phyloP scores from a whole-genome alignment of 1,284 basidiomycete genomes.

The Sporisorium reilianum region DNA sequence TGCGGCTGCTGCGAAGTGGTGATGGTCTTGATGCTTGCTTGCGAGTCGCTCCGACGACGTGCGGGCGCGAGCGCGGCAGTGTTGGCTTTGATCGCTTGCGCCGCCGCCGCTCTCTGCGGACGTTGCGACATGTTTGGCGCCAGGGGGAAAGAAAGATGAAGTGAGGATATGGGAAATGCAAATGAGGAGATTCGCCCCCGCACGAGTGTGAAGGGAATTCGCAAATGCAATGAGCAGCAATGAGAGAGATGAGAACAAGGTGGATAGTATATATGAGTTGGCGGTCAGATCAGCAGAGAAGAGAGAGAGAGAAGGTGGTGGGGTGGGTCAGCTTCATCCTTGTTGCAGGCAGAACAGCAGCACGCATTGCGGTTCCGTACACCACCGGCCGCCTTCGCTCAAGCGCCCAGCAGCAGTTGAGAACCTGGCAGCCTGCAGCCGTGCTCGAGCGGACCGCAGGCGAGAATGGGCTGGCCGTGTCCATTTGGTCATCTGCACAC shows the following conservation, averaged over 20 bases:
- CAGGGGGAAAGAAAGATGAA: not conserved
- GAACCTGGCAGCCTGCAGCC: not conserved
- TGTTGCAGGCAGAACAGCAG: not conserved
- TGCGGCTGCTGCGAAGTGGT: constrained; percentile 20
- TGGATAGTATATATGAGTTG: constrained; percentile 5
- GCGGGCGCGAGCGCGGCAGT: constrained; percentile 17
- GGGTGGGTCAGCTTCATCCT: constrained; percentile 9
- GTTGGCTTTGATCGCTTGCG: constrained; percentile 42
- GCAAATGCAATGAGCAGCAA: constrained; percentile 2
- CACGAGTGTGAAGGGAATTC: too few species aligned
- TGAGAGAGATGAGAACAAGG: constrained; percentile 1
- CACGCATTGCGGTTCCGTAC: not conserved
- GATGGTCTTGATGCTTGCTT: constrained; percentile 30
- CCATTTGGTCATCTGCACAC: too few species aligned
- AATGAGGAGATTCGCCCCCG: constrained; percentile 17
- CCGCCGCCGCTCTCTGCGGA: constrained; percentile 41
- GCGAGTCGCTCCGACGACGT: constrained; percentile 35
- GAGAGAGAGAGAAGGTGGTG: not conserved
- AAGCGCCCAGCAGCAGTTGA: not conserved
- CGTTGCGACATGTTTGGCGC: constrained; percentile 32
- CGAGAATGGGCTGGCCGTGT: not conserved
- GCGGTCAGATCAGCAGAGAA: not conserved
- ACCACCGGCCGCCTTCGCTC: not conserved
- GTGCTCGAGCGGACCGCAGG: constrained; percentile 3
- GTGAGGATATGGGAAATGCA: not conserved